phyloP scores from a whole-genome alignment of 257 asterid genomes.

The Solanum virginianum region DNA sequence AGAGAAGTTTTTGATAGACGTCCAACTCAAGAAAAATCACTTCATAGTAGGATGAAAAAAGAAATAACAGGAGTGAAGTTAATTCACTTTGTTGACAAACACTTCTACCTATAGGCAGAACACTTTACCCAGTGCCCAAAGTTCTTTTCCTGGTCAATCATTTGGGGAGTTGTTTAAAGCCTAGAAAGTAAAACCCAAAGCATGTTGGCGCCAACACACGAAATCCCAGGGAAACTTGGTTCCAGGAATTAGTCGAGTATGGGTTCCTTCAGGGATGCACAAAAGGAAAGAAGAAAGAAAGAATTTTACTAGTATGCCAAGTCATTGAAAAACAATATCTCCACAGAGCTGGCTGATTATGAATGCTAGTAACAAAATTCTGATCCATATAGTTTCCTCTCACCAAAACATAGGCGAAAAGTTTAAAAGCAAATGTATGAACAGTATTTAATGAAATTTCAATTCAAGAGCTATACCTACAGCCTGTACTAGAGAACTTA shows the following conservation, averaged over 20 bases:
- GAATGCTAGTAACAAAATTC: background rate
- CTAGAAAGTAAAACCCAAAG: background rate
- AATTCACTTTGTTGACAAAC: background rate
- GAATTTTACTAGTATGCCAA: background rate
- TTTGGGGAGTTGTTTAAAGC: background rate
- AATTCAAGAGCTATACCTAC: background rate
- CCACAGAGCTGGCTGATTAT: background rate
- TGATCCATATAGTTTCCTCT: background rate
- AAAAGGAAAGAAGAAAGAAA: background rate
- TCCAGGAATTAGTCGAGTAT: background rate
- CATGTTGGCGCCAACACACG: background rate
- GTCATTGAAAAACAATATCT: background rate
- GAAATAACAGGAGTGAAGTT: background rate
- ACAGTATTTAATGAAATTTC: background rate
- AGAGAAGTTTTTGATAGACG: background rate
- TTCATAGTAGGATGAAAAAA: background rate
- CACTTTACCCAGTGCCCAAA: background rate
- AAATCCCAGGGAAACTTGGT: background rate
- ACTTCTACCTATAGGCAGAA: background rate
- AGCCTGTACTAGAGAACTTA: background rate
- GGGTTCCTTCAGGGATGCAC: background rate
- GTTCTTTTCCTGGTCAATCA: background rate
- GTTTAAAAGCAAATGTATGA: background rate
- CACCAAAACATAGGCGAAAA: background rate
- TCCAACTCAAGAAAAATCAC: background rate